phyloP scores from a whole-genome alignment of 331 rosid genomes.

The Rosa hybrid region DNA sequence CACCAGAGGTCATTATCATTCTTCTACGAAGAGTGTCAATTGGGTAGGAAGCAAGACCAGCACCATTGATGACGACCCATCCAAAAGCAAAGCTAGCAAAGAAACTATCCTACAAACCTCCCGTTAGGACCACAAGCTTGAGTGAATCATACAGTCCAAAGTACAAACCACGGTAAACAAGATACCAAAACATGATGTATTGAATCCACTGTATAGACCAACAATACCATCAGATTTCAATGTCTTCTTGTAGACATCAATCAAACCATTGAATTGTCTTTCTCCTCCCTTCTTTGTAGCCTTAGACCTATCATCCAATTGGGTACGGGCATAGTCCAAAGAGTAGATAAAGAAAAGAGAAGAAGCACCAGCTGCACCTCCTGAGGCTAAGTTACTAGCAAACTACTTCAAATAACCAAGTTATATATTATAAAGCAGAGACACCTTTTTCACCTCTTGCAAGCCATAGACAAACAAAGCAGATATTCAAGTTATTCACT shows the following conservation, averaged over 20 bases:
- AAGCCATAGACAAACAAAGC: no score
- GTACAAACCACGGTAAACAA: slow-evolving; percentile 89
- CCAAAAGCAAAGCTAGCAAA: slow-evolving; percentile 94
- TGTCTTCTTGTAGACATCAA: slow-evolving; percentile 63
- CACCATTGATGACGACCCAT: slow-evolving; percentile 96
- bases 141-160: slow-evolving; percentile 87
- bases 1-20: no score
- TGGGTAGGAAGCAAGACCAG: slow-evolving; percentile 93
- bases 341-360: no score
- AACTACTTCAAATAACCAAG: no score
- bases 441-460: no score
- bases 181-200: slow-evolving; percentile 83
- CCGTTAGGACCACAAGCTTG: slow-evolving; percentile 78
- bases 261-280: slow-evolving; percentile 81
- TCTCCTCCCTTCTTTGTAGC: no score
- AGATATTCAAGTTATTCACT: no score
- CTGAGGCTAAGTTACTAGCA: no score
- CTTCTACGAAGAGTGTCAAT: not conserved
- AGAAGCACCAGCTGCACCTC: no score
- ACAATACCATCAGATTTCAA: slow-evolving; percentile 73
- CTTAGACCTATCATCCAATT: no score
- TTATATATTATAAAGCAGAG: no score
- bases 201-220: slow-evolving; percentile 92
- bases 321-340: no score
- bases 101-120: slow-evolving; percentile 76